A percentile compares a stretch with the other conserved stretches of the same genome.
These are phyloP conservation scores for Aspergillus aculeatinus DNA, from an alignment of 2,329 filamentous ascomycete genomes.

Conservation along the genomic window DNA sequence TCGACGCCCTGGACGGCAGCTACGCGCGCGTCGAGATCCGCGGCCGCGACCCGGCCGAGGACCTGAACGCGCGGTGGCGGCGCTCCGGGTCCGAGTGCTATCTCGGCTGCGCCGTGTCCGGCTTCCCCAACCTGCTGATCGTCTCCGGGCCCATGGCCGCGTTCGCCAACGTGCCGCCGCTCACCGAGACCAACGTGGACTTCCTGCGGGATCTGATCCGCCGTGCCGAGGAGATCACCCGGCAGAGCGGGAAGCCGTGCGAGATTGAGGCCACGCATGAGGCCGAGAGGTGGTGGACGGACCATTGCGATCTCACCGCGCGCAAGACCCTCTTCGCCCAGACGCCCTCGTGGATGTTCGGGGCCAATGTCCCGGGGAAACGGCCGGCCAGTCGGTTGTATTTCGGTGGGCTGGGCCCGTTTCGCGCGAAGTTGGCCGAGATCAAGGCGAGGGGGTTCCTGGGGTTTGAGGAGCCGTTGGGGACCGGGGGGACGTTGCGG, in stretches of 20 bases:
- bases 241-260: not conserved
- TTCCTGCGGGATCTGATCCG: not conserved
- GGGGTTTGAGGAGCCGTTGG: not conserved
- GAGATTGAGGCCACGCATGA: slow-evolving; percentile 10
- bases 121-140: slow-evolving; percentile 50
- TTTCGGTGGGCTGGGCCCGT: not conserved
- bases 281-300: slow-evolving; percentile 6
- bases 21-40: slow-evolving; percentile 37
- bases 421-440: not conserved
- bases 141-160: slow-evolving; percentile 39
- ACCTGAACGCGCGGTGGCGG: slow-evolving; percentile 16
- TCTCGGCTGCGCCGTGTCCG: slow-evolving; percentile 11
- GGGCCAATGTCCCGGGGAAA: not conserved
- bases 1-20: slow-evolving; percentile 40
- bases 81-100: slow-evolving; percentile 24
- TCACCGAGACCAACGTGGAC: slow-evolving; percentile 31
- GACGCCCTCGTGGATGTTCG: not conserved
- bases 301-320: not conserved
- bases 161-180: slow-evolving; percentile 35
- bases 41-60: slow-evolving; percentile 15
- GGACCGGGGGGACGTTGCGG: not conserved
- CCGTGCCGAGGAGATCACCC: not conserved
- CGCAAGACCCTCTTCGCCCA: not conserved
- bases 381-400: not conserved
- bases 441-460: not conserved